Evolutionary conservation across 352 stramenopile genomes (phyloP), one percentile per base, ranked within the genome.

Genomic region (Pythium folliculosum): DNA sequence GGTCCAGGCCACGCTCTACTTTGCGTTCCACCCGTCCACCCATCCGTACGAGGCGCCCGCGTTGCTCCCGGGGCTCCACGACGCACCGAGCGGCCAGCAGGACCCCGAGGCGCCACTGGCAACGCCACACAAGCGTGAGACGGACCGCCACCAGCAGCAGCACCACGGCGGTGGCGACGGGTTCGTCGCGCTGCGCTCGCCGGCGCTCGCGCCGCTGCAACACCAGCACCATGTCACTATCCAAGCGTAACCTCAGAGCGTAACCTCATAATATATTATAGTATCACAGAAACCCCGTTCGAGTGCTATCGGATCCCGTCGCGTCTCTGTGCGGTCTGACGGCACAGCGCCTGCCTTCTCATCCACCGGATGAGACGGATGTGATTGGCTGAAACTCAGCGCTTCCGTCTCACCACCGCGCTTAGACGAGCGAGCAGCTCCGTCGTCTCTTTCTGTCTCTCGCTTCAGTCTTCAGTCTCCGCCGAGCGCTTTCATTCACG

Each of bases 1-100:
- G 23, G 40, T 69, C 19, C 69, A 85, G 55, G 52, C 78, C 27
- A 65, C 71, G 16, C 54, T 88, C 14, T 88, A 85, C 53, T 57
- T 60, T 38, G 66, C 77, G 49, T 87, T 79, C 69, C 71, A 82
- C 57, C 66, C 71, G 23, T 68, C 49, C 25, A 67, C 57, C 0
- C 65, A 66, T n/a, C 65, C 65, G 22, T 54, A 58, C 51, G 5
- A 40, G 38, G 38, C 21, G 53, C 37, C 35, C 1, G 53, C 37
- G 37, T 17, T 32, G 27, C 27, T 32, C 27, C 27, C 27, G 27
- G 3, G 5, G 5, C 27, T 6, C 27, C 27, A 32, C 27, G 27
- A 32, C 27, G 27, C 27, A 2, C 27, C 27, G 27, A 6, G 27
- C 27, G 3, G 27, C 27, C 27, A 2, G 3, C 27, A 32, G 27